A percentile compares a stretch with the other conserved stretches of the same genome.
phyloP scores from a whole-genome alignment of 495 filamentous ascomycete species.

The Penicillium silybi region DNA sequence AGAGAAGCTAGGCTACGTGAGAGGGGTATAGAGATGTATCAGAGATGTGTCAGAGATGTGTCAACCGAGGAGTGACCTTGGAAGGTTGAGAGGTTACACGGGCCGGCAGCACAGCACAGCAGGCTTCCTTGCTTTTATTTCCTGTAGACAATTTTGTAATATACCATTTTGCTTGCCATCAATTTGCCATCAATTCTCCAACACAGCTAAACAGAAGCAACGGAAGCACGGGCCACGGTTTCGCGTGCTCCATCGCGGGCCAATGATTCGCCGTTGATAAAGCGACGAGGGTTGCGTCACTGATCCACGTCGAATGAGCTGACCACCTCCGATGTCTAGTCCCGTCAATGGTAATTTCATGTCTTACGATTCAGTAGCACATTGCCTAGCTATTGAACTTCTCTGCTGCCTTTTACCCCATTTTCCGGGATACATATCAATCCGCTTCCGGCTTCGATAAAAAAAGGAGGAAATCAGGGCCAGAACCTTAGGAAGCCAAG shows the following conservation, averaged over 20 bases:
- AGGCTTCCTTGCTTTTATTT: not conserved
- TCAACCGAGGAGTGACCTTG: not conserved
- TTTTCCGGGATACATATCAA: not conserved
- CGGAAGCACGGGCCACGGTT: not conserved
- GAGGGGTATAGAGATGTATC: not conserved
- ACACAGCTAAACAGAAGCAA: too few relatives aligned
- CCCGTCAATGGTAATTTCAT: not conserved
- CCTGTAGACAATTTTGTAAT: conserved; percentile 10
- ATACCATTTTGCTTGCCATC: conserved; percentile 20
- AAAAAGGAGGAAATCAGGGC: not conserved
- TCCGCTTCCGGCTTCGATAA: too few relatives aligned
- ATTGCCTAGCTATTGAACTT: not conserved
- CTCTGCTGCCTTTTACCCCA: not conserved
- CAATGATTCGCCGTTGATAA: conserved; percentile 5
- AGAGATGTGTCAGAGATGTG: too few relatives aligned
- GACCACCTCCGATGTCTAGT: not conserved
- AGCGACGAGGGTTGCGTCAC: conserved; percentile 3
- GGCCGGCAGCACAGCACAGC: not conserved
- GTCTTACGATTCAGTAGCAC: not conserved
- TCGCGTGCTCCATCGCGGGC: not conserved
- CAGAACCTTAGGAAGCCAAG: not conserved
- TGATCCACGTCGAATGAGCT: not conserved
- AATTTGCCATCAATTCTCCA: not conserved
- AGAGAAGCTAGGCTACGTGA: conserved; percentile 71
- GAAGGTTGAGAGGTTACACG: not conserved